phyloP scores from a whole-genome alignment of 1,284 basidiomycete genomes.

The Melampsora americana region DNA sequence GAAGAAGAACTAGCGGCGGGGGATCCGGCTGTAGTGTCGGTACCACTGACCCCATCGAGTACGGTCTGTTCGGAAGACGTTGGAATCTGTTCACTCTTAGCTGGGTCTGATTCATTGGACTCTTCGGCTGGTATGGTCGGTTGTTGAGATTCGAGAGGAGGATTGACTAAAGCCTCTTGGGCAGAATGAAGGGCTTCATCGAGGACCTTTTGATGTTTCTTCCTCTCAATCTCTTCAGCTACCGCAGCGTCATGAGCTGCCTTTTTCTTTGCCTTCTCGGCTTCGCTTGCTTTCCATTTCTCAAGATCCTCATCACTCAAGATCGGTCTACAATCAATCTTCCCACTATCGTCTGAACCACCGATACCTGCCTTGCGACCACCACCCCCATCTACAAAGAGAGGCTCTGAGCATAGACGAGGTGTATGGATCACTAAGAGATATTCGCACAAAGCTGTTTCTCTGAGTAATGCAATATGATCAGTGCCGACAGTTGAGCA shows the following conservation, averaged over 20 bases:
- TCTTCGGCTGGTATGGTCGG: background rate
- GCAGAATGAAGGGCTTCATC: background rate
- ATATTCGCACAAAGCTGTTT: slow-evolving; percentile 79
- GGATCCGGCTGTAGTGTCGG: background rate
- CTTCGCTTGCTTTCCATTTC: slow-evolving; percentile 19
- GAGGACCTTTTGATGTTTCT: too few species aligned
- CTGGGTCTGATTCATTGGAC: background rate
- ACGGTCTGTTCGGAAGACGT: slow-evolving; percentile 7
- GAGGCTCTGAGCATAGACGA: slow-evolving; percentile 81
- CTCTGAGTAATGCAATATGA: slow-evolving; percentile 78
- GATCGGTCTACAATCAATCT: slow-evolving; percentile 54
- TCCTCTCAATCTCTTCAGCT: too few species aligned
- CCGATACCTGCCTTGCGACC: slow-evolving; percentile 58
- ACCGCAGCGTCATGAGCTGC: slow-evolving; percentile 11
- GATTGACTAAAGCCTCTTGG: background rate
- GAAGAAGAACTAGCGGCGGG: too few species aligned
- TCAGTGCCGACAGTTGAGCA: slow-evolving; percentile 82
- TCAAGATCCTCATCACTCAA: slow-evolving; percentile 48
- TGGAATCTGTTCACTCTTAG: background rate
- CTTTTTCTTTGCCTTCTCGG: slow-evolving; percentile 11
- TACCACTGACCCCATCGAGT: background rate
- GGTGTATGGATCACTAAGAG: slow-evolving; percentile 88
- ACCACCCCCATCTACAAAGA: slow-evolving; percentile 60
- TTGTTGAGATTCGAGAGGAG: background rate
- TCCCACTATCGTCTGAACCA: slow-evolving; percentile 54